Conservation (phyloP, 129 eudicot species). For the Scalesia atractyloides region DNA sequence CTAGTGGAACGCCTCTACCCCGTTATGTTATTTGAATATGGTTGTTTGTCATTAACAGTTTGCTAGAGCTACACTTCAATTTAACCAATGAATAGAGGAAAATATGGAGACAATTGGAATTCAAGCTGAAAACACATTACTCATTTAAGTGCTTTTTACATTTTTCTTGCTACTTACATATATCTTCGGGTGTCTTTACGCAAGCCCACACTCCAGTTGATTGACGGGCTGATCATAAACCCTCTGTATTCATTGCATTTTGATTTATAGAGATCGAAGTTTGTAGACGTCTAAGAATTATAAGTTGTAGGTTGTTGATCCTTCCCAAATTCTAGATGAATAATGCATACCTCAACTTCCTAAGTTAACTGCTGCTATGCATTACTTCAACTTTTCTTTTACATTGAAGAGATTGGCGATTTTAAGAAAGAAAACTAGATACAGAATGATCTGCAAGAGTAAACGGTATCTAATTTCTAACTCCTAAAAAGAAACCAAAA, state of each 20-base stretch:
- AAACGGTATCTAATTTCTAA: conserved; percentile 30
- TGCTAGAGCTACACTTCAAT: neutral
- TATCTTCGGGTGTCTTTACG: neutral
- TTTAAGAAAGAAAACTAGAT: neutral
- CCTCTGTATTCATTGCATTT: neutral
- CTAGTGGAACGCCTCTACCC: no score
- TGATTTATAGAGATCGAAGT: neutral
- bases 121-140: neutral
- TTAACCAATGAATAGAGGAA: neutral
- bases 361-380: conserved; percentile 2
- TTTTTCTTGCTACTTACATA: neutral
- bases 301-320: neutral
- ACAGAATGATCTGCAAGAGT: conserved; percentile 26
- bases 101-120: neutral
- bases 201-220: neutral
- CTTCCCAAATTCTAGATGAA: neutral
- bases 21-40: neutral
- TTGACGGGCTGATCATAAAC: neutral
- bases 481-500: conserved; percentile 19
- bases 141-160: neutral
- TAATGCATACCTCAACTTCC: neutral
- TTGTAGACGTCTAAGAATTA: neutral
- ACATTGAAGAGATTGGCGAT: conserved; percentile 13
- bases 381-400: conserved; percentile 29
- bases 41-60: neutral